Percentiles rank a stretch among this genome's conserved stretches.
Evolutionary conservation across 106 monocot genomes (phyloP).

Genomic region (Xerophyta viscosa): DNA sequence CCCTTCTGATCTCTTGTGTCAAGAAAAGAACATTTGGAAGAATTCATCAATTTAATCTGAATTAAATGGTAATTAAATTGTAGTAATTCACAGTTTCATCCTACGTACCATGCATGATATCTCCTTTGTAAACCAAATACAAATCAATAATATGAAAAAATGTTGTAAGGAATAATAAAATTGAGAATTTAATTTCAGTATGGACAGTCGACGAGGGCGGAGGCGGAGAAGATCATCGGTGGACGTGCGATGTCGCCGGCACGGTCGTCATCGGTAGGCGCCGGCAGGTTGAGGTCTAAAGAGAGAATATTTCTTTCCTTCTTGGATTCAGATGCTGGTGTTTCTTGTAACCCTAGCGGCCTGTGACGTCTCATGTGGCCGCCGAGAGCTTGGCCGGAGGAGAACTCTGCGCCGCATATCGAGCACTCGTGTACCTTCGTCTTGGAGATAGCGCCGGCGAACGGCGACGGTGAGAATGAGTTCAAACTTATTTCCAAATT

Average conservation of each 20-base stretch:
- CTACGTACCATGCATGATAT: too few species aligned
- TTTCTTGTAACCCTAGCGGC: constrained; percentile 4
- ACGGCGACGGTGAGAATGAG: constrained; percentile 1
- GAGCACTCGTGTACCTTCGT: constrained; percentile 68
- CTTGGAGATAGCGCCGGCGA: not conserved
- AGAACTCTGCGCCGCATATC: constrained; percentile 74
- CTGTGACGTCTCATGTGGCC: constrained; percentile 96
- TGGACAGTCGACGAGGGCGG: constrained; percentile 58
- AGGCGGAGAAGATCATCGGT: constrained; percentile 1
- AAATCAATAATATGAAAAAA: too few species aligned
- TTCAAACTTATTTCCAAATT: constrained; percentile 11
- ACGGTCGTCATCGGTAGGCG: constrained; percentile 39
- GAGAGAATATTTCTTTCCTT: constrained; percentile 30
- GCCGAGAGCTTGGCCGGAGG: constrained; percentile 89
- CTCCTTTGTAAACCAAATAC: too few species aligned
- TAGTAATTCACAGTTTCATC: too few species aligned
- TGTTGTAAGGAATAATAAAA: too few species aligned
- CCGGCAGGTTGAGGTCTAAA: constrained; percentile 79
- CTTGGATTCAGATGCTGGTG: constrained; percentile 9
- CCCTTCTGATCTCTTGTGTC: not conserved
- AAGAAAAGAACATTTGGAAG: too few species aligned
- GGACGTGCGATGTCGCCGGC: constrained; percentile 3
- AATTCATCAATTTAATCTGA: too few species aligned
- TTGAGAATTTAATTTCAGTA: too few species aligned
- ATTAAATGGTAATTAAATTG: too few species aligned